Conservation (phyloP, 345 rosid species). For the Gossypium bickii region DNA sequence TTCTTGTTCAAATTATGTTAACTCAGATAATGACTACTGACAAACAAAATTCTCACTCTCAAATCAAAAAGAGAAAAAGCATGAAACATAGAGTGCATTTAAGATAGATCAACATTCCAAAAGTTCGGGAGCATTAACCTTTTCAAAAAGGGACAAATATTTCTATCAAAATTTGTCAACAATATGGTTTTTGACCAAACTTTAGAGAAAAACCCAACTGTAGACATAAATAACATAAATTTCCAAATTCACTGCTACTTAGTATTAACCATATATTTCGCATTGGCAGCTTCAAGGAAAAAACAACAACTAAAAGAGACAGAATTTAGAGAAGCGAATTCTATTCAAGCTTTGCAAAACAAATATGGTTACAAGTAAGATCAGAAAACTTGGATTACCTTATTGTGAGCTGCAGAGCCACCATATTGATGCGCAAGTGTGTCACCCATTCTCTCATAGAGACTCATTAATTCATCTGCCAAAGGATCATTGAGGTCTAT, state of each 20-base stretch:
- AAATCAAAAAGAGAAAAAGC: background rate
- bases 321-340: background rate
- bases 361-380: constrained; percentile 11
- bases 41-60: background rate
- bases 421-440: constrained; percentile 86
- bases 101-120: background rate
- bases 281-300: background rate
- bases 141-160: background rate
- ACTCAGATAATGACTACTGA: background rate
- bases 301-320: background rate
- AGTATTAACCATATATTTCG: background rate
- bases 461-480: constrained; percentile 81
- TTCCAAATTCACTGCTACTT: background rate
- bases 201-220: background rate
- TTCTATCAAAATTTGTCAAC: constrained; percentile 5
- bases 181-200: background rate
- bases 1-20: background rate
- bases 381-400: constrained; percentile 33
- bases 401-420: constrained; percentile 88
- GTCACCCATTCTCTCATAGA: constrained; percentile 88
- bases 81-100: background rate
- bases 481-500: constrained; percentile 76
- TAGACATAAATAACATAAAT: background rate
- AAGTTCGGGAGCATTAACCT: background rate
- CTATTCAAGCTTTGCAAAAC: background rate